Evolutionary conservation across 441 rosid species (phyloP), one percentile per base, ranked within the genome.

Genomic region (Erysimum cheiri): DNA sequence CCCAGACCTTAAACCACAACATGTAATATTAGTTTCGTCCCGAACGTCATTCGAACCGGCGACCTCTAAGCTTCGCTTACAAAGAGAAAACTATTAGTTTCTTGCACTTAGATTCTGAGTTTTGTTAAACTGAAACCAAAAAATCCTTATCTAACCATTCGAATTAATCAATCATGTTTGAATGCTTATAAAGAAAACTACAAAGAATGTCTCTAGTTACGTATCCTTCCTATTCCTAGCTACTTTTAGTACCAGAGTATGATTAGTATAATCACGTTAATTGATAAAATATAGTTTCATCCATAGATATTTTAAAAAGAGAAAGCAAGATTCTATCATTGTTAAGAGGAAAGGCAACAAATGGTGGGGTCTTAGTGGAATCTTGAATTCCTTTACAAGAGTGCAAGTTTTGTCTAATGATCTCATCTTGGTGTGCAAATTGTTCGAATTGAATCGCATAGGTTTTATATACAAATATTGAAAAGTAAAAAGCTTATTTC

Each of bases 371-470:
- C 71, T 35, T 33, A 14, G 10, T 75, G 41, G 79, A 75, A 75
- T 75, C 75, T 75, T 75, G 36, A 56, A 39, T 37, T 28, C 56
- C 29, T 50, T 60, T 60, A 41, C 60, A 63, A 69, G 75, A 69
- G 75, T 75, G 79, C 79, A 75, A 70, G 71, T 75, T 75, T 75
- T 48, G 41, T 41, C 67, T 48, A 24, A 49, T 75, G 79, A 70
- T 50, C 71, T 70, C 79, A 70, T 57, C 73, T 56, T 75, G 56
- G 41, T 63, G 56, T 50, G 67, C 50, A 40, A 15, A 22, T 57
- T 63, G 70, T 52, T 69, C 33, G 14, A 44, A 67, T 39, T 69
- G 12, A 8, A 13, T 47, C 6, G 28, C 56, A 5, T 56, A 64
- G 2, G 29, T 36, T 11, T 32, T 49, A 36, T 48, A 9, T 19